Evolutionary conservation across 2,329 filamentous ascomycete genomes (phyloP).

Genomic region (Emergomyces orientalis): DNA sequence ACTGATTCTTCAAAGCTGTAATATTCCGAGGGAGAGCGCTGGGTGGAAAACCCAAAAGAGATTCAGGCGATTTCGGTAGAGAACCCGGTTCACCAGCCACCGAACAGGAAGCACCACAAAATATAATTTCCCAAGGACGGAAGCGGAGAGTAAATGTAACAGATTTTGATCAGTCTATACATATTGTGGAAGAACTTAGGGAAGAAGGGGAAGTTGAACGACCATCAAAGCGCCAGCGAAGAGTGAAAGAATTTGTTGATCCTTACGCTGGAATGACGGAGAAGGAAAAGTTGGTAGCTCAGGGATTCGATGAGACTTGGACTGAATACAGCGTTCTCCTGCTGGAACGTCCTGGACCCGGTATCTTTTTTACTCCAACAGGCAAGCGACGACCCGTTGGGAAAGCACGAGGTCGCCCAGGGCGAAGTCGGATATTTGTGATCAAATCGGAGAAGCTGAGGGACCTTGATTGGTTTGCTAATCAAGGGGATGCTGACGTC

Average conservation of each 20-base stretch:
- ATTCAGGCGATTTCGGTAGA: not conserved
- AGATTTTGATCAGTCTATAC: not conserved
- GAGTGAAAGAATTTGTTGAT: conserved; percentile 10
- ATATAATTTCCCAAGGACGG: not conserved
- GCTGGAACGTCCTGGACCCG: conserved; percentile 30
- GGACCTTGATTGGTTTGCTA: conserved; percentile 30
- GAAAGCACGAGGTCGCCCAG: conserved; percentile 31
- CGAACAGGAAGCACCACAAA: not conserved
- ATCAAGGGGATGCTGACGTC: conserved; percentile 6
- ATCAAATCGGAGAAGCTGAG: conserved; percentile 29
- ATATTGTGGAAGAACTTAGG: not conserved
- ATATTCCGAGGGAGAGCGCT: not conserved
- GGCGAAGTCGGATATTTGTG: conserved; percentile 31
- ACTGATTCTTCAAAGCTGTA: conserved; percentile 8
- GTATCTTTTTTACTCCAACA: conserved; percentile 34
- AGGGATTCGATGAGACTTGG: conserved; percentile 35
- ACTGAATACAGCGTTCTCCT: conserved; percentile 32
- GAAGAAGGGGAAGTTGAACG: not conserved
- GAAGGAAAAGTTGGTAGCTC: conserved; percentile 31
- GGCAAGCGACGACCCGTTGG: conserved; percentile 32
- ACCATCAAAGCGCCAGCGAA: conserved; percentile 7
- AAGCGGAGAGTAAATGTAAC: not conserved
- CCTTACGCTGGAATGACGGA: conserved; percentile 26
- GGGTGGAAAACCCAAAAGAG: not conserved
- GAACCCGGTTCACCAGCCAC: not conserved